Conservation (phyloP, 2,329 filamentous ascomycete species). For the Massarina eburnea region DNA sequence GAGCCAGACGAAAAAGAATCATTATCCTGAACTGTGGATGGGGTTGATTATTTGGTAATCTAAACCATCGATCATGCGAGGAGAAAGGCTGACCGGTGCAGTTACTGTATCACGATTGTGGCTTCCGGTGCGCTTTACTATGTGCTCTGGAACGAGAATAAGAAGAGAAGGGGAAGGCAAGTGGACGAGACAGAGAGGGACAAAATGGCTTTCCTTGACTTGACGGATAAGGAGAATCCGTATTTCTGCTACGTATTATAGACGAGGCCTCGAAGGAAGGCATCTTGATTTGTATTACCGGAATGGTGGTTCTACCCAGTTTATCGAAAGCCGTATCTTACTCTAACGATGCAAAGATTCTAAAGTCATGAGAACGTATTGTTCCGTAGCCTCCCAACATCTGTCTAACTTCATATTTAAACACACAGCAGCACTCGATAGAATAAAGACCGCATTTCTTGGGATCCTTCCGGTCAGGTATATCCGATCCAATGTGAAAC, state of each 20-base stretch:
- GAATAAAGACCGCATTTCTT: too few species aligned
- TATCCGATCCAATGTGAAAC: too few species aligned
- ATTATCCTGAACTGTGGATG: conserved; percentile 72
- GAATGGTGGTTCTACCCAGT: too few species aligned
- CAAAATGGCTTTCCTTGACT: conserved; percentile 47
- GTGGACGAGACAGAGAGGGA: conserved; percentile 62
- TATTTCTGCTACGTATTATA: conserved; percentile 57
- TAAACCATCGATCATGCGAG: background rate
- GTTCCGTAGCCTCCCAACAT: too few species aligned
- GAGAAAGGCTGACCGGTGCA: conserved; percentile 27
- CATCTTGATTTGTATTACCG: too few species aligned
- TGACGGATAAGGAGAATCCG: conserved; percentile 62
- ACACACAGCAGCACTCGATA: too few species aligned
- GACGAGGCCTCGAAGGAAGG: too few species aligned
- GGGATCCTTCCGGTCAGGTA: too few species aligned
- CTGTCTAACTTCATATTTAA: too few species aligned
- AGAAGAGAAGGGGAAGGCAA: conserved; percentile 53
- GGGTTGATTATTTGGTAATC: conserved; percentile 64
- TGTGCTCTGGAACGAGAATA: conserved; percentile 53
- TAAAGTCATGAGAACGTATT: too few species aligned
- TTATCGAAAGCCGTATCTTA: too few species aligned
- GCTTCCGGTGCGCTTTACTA: conserved; percentile 59
- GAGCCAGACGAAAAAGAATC: conserved; percentile 63
- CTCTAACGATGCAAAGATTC: too few species aligned
- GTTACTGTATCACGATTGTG: conserved; percentile 68